Conservation (phyloP, 495 filamentous ascomycete species). For the Aspergillus incahuasiensis region DNA sequence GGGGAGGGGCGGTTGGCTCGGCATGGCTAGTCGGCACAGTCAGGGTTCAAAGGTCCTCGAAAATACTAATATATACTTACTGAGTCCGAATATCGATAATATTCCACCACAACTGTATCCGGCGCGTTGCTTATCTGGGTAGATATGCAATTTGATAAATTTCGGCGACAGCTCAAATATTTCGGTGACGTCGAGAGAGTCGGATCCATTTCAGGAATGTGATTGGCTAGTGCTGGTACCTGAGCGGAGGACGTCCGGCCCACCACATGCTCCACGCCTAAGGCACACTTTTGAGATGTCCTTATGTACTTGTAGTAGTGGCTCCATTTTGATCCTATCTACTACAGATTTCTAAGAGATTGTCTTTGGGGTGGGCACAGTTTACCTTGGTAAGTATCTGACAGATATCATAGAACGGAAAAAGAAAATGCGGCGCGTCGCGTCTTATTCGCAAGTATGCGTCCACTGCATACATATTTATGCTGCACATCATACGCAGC, state of each 20-base stretch:
- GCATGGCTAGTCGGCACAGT: conserved; percentile 28
- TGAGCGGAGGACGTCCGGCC: background rate
- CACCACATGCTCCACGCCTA: background rate
- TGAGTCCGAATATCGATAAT: background rate
- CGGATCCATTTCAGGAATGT: background rate
- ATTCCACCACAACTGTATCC: background rate
- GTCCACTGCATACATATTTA: no score
- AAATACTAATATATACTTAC: background rate
- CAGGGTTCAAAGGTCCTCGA: background rate
- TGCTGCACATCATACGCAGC: no score
- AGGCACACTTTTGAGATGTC: background rate
- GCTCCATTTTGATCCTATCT: no score
- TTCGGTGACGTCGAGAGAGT: conserved; percentile 8
- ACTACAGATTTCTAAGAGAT: no score
- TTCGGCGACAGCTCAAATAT: background rate
- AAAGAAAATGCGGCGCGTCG: no score
- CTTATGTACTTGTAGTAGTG: no score
- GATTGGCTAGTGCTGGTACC: background rate
- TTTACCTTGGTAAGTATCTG: no score
- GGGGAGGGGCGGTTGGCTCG: no score
- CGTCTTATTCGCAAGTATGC: no score
- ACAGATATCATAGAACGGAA: no score
- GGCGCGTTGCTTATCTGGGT: background rate
- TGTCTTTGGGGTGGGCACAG: background rate
- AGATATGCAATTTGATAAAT: background rate